Conservation (phyloP, 495 filamentous ascomycete species). For the Trichoderma reesei region DNA sequence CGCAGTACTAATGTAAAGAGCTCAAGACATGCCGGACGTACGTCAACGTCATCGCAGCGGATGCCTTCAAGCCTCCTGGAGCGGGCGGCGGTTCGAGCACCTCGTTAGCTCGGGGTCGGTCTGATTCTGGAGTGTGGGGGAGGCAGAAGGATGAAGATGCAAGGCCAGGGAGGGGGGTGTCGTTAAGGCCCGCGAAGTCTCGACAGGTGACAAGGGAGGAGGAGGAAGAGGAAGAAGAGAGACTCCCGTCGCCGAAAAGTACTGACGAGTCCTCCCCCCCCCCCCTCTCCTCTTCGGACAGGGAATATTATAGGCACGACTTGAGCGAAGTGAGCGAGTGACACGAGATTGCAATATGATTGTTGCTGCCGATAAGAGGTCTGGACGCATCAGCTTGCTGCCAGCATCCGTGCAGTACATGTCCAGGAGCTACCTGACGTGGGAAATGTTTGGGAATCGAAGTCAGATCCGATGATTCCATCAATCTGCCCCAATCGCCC, state of each 20-base stretch:
- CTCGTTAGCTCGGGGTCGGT: not conserved
- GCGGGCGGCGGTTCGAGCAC: not conserved
- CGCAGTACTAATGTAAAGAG: no score
- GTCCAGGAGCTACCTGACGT: no score
- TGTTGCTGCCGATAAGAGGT: slow-evolving; percentile 3
- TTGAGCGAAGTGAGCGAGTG: no score
- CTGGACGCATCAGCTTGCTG: no score
- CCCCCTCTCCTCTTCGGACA: no score
- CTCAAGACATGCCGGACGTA: not conserved
- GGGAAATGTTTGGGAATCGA: no score
- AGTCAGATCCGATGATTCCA: not conserved
- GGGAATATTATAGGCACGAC: no score
- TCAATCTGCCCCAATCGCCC: no score
- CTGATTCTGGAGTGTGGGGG: slow-evolving; percentile 1
- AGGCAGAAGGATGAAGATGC: not conserved
- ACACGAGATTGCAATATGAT: not conserved
- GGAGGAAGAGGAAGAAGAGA: not conserved
- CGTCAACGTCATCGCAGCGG: slow-evolving; percentile 5
- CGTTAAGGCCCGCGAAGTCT: not conserved
- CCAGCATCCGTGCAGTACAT: no score
- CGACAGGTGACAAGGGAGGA: slow-evolving; percentile 2
- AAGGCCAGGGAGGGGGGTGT: not conserved
- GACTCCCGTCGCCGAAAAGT: no score
- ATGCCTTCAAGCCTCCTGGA: not conserved
- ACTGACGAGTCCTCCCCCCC: no score